Base-by-base conservation (phyloP, 2,329 filamentous ascomycete genomes). In the Leptographium flavum region DNA sequence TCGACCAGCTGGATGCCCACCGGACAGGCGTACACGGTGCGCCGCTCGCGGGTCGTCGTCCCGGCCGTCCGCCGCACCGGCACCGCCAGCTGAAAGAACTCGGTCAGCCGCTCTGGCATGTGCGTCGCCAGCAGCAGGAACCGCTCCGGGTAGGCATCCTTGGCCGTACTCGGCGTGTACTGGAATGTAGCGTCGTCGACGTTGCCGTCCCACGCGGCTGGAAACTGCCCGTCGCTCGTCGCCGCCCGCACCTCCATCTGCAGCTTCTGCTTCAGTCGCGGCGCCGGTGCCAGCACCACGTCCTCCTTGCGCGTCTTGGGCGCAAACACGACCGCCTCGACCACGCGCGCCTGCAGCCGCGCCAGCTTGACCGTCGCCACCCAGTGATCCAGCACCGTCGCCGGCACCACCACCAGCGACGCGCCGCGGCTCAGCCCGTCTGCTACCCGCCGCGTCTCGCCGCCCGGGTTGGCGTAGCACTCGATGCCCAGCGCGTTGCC, bases 1-100 rank as follows among this genome's bases (percentile, higher is more conserved):
- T 55, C 53, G 10, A 55, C 53, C 13, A 55, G n/a, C 47, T 54
- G 52, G 37, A 54, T 46, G 37, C 52, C 52, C 1, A 55, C 38
- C 19, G 53, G 53, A 27, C 52, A 54, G 46, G 45, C 48, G 14
- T 55, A 55, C 9, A 55, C 43, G 1, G 50, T 51, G 38, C 47
- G 46, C 15, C 47, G 48, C 21, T 50, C 45, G 11, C 47, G 46
- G n/a, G n/a, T n/a, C n/a, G n/a, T n/a, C 0, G 49, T 7, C 19
- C 46, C 45, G 4, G 45, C 39, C 42, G 46, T 47, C 39, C 48
- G 48, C 9, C 45, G 42, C 23, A 46, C 23, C 10, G 48, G 47
- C 28, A 50, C 47, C 11, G 51, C 42, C 32, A 49, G n/a, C 47
- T 54, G 49, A 45, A 55, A 55, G 22, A 49, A 49, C 3, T 46